phyloP scores from a whole-genome alignment of 495 filamentous ascomycete species.

The Trichoderma asperelloides region DNA sequence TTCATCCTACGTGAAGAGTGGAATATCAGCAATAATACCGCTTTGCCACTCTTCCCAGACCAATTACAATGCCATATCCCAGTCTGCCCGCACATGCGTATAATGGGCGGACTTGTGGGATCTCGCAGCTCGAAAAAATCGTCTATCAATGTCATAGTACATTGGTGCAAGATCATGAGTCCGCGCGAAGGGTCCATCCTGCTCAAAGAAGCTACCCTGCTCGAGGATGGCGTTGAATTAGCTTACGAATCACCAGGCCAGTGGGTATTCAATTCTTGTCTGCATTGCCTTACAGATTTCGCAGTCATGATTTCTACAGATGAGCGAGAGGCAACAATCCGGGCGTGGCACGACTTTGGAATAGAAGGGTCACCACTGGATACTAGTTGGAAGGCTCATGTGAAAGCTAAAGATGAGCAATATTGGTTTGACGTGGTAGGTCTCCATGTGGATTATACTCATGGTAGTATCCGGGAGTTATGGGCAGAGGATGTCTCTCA shows the following conservation, averaged over 20 bases:
- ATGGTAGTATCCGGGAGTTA: not conserved
- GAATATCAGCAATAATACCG: not conserved
- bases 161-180: not conserved
- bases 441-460: not conserved
- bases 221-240: not conserved
- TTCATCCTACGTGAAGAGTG: not conserved
- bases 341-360: conserved; percentile 1
- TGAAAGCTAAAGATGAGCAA: not conserved
- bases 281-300: not conserved
- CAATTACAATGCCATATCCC: not conserved
- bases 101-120: not conserved
- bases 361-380: not conserved
- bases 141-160: not conserved
- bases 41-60: conserved; percentile 4
- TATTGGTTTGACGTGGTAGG: not conserved
- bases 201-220: not conserved
- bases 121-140: not conserved
- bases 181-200: not conserved
- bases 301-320: not conserved
- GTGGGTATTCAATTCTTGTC: not conserved
- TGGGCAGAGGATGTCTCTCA: not conserved
- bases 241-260: conserved; percentile 1
- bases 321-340: not conserved
- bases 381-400: not conserved
- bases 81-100: not conserved